phyloP scores from a whole-genome alignment of 176 grass and related monocot species.

The Hordeum marinum region DNA sequence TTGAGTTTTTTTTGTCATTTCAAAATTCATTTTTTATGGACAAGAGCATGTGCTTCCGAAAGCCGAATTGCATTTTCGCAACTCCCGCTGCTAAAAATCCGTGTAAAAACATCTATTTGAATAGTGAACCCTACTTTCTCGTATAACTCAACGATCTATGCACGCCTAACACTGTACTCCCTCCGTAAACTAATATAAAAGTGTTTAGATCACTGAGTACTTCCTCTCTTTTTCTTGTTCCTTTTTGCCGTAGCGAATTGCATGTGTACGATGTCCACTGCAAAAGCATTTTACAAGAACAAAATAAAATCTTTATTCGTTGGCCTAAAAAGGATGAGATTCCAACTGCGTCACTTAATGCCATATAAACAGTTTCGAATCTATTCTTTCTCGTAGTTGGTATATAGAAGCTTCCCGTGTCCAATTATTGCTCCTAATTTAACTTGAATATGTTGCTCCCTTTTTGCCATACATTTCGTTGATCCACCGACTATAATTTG shows the following conservation, averaged over 20 bases:
- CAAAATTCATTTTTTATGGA: too few relatives aligned
- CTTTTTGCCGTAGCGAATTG: background rate
- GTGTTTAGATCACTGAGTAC: too few relatives aligned
- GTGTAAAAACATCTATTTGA: too few relatives aligned
- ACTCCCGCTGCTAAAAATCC: too few relatives aligned
- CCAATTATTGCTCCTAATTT: conserved; percentile 13
- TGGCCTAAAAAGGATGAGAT: background rate
- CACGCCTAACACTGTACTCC: background rate
- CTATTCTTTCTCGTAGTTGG: conserved; percentile 26
- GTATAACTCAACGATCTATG: too few relatives aligned
- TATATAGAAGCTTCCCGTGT: conserved; percentile 10
- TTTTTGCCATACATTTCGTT: background rate
- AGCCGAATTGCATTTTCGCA: too few relatives aligned
- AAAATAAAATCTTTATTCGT: background rate
- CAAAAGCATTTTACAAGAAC: background rate
- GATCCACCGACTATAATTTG: background rate
- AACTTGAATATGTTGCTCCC: background rate
- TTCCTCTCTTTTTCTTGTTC: background rate
- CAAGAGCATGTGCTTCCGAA: too few relatives aligned
- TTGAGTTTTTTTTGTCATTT: too few relatives aligned
- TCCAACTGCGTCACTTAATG: conserved; percentile 10
- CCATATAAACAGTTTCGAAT: background rate
- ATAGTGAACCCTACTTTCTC: too few relatives aligned
- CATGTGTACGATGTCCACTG: background rate
- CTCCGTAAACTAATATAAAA: too few relatives aligned